A percentile compares a stretch with the other conserved stretches of the same genome.
Evolutionary conservation across 768 basidiomycete species (phyloP).

Genomic region (Suillus discolor): DNA sequence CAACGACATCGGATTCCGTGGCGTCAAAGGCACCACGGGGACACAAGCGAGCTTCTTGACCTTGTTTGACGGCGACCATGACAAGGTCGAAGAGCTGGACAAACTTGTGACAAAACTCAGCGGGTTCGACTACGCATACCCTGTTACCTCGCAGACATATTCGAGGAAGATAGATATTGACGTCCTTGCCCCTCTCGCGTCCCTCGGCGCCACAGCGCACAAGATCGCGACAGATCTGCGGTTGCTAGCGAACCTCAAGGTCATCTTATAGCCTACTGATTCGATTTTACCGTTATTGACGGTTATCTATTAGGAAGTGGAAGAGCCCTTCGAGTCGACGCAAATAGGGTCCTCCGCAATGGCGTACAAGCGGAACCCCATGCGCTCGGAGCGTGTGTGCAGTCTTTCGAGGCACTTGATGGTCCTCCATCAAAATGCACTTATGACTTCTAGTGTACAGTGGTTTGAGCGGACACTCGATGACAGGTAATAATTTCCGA

Average conservation of each 20-base stretch:
- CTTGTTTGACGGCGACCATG: slow-evolving; percentile 93
- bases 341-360: slow-evolving; percentile 98
- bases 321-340: slow-evolving; percentile 98
- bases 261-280: slow-evolving; percentile 19
- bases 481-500: slow-evolving; percentile 67
- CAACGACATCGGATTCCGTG: slow-evolving; percentile 94
- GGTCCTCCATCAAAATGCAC: slow-evolving; percentile 93
- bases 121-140: slow-evolving; percentile 94
- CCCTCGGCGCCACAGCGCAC: slow-evolving; percentile 92
- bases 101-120: slow-evolving; percentile 85
- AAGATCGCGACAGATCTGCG: slow-evolving; percentile 97
- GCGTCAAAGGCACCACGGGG: slow-evolving; percentile 99
- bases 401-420: slow-evolving; percentile 95
- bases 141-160: slow-evolving; percentile 98
- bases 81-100: slow-evolving; percentile 92
- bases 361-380: slow-evolving; percentile 99
- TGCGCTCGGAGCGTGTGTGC: slow-evolving; percentile 98
- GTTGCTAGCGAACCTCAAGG: slow-evolving; percentile 92
- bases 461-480: slow-evolving; percentile 99
- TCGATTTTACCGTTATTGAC: not conserved
- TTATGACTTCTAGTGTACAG: slow-evolving; percentile 93
- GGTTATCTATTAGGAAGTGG: slow-evolving; percentile 72
- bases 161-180: slow-evolving; percentile 97
- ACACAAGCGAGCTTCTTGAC: slow-evolving; percentile 96
- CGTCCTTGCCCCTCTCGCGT: slow-evolving; percentile 87